Conservation (phyloP, 805 yeast species). For the Nakazawaea peltata region DNA sequence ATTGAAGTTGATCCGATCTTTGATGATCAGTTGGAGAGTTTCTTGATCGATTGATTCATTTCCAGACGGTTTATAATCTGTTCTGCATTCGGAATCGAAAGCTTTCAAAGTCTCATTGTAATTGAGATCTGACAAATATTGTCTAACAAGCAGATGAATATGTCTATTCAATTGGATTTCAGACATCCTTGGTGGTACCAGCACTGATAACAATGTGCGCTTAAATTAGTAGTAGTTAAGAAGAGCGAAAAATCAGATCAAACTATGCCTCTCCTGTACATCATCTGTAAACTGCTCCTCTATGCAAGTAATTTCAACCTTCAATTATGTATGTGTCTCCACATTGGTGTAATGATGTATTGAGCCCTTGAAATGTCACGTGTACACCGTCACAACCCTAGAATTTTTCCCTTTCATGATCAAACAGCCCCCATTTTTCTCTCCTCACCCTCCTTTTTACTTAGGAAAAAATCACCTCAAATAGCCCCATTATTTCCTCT, state of each 20-base stretch:
- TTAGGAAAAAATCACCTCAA: neutral
- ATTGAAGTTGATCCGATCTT: slow-evolving; percentile 22
- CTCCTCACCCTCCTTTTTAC: neutral
- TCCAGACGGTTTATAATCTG: slow-evolving; percentile 15
- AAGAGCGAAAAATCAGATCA: too few species aligned
- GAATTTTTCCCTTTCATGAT: neutral
- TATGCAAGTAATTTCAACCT: too few species aligned
- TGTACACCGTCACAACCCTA: too few species aligned
- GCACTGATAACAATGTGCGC: too few species aligned
- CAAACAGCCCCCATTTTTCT: neutral
- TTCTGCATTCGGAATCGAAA: slow-evolving; percentile 40
- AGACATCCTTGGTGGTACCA: too few species aligned
- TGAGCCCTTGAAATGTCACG: neutral
- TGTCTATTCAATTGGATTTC: too few species aligned
- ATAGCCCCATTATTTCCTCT: neutral
- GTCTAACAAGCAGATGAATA: slow-evolving; percentile 21
- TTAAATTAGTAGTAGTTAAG: too few species aligned
- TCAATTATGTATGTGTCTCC: too few species aligned
- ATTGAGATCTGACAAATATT: slow-evolving; percentile 46
- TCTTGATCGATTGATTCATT: slow-evolving; percentile 21
- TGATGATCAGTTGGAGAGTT: slow-evolving; percentile 25
- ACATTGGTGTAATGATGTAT: neutral
- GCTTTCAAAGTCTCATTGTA: slow-evolving; percentile 35
- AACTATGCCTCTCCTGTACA: too few species aligned
- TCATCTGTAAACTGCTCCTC: too few species aligned